phyloP scores from a whole-genome alignment of 78 protist genomes.

The Diacronema lutheri region DNA sequence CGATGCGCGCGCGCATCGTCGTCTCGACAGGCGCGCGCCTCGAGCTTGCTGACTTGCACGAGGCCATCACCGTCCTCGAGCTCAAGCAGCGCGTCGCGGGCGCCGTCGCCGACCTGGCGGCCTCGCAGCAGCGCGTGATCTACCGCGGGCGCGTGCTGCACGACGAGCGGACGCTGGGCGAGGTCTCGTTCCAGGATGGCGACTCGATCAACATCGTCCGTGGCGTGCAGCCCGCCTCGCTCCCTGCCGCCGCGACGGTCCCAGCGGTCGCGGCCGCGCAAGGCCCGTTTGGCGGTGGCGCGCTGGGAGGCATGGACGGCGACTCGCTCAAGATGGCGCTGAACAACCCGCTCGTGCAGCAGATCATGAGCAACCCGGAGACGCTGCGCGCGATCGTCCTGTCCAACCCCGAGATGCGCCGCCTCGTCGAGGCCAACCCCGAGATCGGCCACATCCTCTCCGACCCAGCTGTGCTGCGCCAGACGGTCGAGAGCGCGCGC shows the following conservation, averaged over 20 bases:
- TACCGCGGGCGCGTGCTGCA: slow-evolving; percentile 76
- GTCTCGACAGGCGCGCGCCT: too few relatives aligned
- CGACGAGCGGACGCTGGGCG: slow-evolving; percentile 63
- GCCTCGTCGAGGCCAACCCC: slow-evolving; percentile 74
- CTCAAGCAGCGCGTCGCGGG: neutral
- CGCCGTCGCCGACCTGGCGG: neutral
- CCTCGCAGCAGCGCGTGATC: slow-evolving; percentile 68
- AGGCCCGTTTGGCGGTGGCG: neutral
- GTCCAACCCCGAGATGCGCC: slow-evolving; percentile 76
- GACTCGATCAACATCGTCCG: slow-evolving; percentile 73
- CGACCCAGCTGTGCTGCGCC: slow-evolving; percentile 74
- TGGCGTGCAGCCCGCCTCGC: slow-evolving; percentile 42
- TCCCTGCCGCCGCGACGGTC: slow-evolving; percentile 49
- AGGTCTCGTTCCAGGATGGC: slow-evolving; percentile 61
- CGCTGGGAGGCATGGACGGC: neutral
- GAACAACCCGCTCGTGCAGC: slow-evolving; percentile 61
- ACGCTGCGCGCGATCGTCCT: slow-evolving; percentile 51
- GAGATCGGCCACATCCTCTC: slow-evolving; percentile 75
- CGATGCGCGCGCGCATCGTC: too few relatives aligned
- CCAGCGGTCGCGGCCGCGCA: neutral
- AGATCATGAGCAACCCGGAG: slow-evolving; percentile 73
- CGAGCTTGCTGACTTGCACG: neutral
- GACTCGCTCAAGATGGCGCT: slow-evolving; percentile 53
- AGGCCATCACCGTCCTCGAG: neutral
- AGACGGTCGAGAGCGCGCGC: slow-evolving; percentile 70